phyloP scores from a whole-genome alignment of 805 yeast species.

The Lachancea lanzarotensis region DNA sequence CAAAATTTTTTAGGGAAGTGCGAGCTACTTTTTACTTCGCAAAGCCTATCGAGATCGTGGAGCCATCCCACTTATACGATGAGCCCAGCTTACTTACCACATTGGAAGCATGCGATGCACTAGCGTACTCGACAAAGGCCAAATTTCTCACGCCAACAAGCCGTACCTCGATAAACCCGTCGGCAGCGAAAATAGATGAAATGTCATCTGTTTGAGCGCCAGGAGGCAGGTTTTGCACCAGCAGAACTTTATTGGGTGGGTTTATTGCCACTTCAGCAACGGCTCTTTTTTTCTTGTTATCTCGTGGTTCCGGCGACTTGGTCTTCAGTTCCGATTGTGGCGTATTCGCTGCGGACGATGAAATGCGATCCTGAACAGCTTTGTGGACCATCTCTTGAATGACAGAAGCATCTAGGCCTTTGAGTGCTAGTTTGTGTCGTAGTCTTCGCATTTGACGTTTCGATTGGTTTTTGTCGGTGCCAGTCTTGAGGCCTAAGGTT shows the following conservation, averaged over 20 bases:
- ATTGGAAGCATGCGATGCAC: conserved; percentile 42
- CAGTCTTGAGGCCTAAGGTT: not conserved
- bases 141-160: conserved; percentile 60
- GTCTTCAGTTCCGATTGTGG: not conserved
- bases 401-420: conserved; percentile 15
- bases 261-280: conserved; percentile 21
- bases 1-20: not conserved
- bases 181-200: conserved; percentile 39
- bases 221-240: conserved; percentile 58
- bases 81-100: conserved; percentile 15
- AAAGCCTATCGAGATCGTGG: conserved; percentile 21
- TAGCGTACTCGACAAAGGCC: conserved; percentile 75
- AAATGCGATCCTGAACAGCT: not conserved
- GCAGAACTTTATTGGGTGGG: conserved; percentile 66
- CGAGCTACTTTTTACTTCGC: conserved; percentile 19
- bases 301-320: conserved; percentile 3
- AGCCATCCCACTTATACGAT: conserved; percentile 10
- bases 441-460: conserved; percentile 24
- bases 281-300: conserved; percentile 9
- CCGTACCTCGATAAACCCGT: conserved; percentile 64
- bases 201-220: conserved; percentile 38
- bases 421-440: conserved; percentile 17
- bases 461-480: conserved; percentile 4
- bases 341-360: not conserved
- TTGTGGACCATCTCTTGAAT: conserved; percentile 9